Percentiles rank a stretch among this genome's conserved stretches.
Evolutionary conservation across 192 early-diverging fungal species (phyloP).

Genomic region (Cetraspora pellucida): DNA sequence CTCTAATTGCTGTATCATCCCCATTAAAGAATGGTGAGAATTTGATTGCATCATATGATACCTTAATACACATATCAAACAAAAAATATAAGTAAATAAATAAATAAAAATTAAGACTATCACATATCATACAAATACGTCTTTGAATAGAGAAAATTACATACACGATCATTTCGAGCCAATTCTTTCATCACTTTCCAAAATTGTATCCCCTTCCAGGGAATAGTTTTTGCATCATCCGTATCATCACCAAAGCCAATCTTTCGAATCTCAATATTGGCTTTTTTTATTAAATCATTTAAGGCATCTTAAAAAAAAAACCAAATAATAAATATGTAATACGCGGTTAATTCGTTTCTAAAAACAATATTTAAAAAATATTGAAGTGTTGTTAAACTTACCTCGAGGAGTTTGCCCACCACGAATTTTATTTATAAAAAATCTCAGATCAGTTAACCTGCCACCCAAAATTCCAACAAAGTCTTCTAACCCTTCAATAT

Average conservation of each 20-base stretch:
- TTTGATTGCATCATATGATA: constrained; percentile 84
- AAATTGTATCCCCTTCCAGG: constrained; percentile 90
- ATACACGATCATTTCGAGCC: constrained; percentile 55
- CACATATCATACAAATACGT: not conserved
- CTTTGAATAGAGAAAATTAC: constrained; percentile 2
- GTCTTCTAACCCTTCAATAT: constrained; percentile 42
- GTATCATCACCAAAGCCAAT: constrained; percentile 75
- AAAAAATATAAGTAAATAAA: not conserved
- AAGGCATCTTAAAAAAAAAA: constrained; percentile 65
- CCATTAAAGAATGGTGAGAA: constrained; percentile 83
- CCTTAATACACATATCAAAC: constrained; percentile 32
- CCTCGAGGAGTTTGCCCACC: constrained; percentile 63
- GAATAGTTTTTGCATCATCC: constrained; percentile 39
- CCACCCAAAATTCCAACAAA: constrained; percentile 82
- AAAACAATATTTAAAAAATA: not conserved
- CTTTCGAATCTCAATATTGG: constrained; percentile 88
- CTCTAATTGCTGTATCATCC: constrained; percentile 76
- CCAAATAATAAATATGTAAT: constrained; percentile 15
- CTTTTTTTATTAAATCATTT: constrained; percentile 77
- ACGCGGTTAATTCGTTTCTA: not conserved
- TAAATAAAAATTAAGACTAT: constrained; percentile 12
- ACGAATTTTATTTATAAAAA: constrained; percentile 88
- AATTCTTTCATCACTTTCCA: constrained; percentile 83
- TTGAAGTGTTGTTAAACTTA: constrained; percentile 43
- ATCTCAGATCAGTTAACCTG: constrained; percentile 85